A percentile compares a stretch with the other conserved stretches of the same genome.
These are phyloP conservation scores for Trametes meyenii DNA, from an alignment of 768 basidiomycete species.

Conservation along the genomic window DNA sequence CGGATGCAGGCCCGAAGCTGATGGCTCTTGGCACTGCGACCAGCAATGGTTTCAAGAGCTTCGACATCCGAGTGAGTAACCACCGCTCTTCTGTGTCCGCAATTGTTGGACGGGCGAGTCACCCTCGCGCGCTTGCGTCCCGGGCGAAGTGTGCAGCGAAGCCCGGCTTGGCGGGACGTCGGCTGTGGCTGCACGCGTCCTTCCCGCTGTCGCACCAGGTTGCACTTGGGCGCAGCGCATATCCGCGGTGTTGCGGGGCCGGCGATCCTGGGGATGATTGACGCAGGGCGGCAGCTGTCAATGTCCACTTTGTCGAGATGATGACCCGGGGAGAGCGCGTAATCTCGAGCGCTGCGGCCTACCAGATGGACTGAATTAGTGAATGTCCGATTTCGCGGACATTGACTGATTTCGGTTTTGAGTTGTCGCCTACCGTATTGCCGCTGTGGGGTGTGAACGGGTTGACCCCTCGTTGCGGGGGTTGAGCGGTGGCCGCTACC, in stretches of 20 bases:
- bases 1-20: conserved; percentile 95
- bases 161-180: not conserved
- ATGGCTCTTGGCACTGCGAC: conserved; percentile 96
- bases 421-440: no score
- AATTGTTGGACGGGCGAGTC: not conserved
- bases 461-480: no score
- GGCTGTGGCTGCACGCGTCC: not conserved
- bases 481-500: no score
- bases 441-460: no score
- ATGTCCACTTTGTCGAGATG: conserved; percentile 12
- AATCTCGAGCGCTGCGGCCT: not conserved
- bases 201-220: not conserved
- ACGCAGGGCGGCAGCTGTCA: conserved; percentile 5
- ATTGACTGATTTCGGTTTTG: no score
- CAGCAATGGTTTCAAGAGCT: conserved; percentile 96
- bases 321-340: conserved; percentile 1
- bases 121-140: no score
- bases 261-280: conserved; percentile 1
- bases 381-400: no score
- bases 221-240: not conserved
- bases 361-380: no score
- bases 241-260: conserved; percentile 7
- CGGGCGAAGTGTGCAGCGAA: not conserved
- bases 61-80: conserved; percentile 82
- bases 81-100: not conserved